These are phyloP conservation scores for Mycena haematopus DNA, from an alignment of 768 basidiomycete species.

Conservation along the genomic window DNA sequence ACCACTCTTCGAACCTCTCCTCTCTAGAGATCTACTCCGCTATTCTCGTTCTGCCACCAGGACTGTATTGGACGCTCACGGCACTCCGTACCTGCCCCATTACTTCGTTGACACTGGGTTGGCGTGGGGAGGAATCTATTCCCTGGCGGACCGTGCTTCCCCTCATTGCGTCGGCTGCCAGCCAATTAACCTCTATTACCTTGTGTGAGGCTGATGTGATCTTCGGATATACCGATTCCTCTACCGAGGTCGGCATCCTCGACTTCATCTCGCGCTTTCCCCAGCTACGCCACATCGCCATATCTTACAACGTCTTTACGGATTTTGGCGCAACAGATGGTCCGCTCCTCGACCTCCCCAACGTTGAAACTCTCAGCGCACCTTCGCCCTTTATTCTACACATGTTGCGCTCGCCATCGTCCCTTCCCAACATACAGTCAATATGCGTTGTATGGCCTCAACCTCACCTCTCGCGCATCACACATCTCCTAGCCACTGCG, in stretches of 20 bases:
- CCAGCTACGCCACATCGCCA: neutral
- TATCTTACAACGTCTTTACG: neutral
- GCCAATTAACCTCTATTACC: neutral
- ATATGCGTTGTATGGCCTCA: neutral
- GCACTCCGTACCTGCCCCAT: neutral
- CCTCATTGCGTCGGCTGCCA: neutral
- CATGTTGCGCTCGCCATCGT: neutral
- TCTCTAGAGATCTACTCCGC: neutral
- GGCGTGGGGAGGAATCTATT: too few species aligned
- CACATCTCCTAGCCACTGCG: neutral
- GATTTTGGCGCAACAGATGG: neutral
- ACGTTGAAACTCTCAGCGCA: neutral
- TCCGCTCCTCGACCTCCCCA: neutral
- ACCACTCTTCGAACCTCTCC: neutral
- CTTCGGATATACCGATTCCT: neutral
- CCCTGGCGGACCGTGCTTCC: neutral
- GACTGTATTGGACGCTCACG: neutral
- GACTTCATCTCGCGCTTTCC: neutral
- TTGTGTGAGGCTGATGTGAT: neutral
- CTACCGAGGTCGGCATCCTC: neutral
- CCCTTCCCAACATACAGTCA: neutral
- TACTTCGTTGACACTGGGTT: neutral
- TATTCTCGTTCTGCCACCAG: neutral
- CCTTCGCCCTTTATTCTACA: neutral
- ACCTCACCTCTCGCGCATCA: too few species aligned